Evolutionary conservation across 2,329 filamentous ascomycete genomes (phyloP), one percentile per base, ranked within the genome.

Genomic region (Macroventuria anomochaeta): DNA sequence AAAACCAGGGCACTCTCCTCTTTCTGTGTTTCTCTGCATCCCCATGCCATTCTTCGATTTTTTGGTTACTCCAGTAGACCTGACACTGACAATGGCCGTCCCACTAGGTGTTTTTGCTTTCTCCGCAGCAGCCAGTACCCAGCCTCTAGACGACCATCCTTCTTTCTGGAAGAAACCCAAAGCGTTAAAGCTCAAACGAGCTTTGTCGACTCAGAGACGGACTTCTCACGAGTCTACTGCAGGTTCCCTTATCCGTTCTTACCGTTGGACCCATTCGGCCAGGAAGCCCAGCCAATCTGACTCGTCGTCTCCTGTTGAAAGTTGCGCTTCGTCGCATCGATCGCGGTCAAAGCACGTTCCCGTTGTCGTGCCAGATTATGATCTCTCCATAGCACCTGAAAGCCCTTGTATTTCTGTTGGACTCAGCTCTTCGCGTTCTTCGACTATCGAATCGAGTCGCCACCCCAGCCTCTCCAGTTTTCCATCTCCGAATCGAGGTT

Each of bases 291-390:
- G 46, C 58, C 55, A 59, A 53, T 61, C 55, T 61, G 53, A 59
- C 33, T 55, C 53, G 53, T 61, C 56, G 43, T 63, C 65, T 43
- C 47, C 61, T 39, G 34, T 53, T 50, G 51, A 61, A 37, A 59
- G 57, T 52, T 55, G 57, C 51, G 58, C 56, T 63, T 61, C 65
- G 49, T 51, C 62, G 33, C 58, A 58, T 64, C 55, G 58, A 47
- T 62, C 67, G 29, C 68, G 70, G 57, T 68, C 71, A 20, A 78
- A 76, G 69, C 76, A 79, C 69, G 69, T 79, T 64, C 77, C 76
- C 34, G 78, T 79, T 55, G 65, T 78, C 39, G 73, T 77, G 51
- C 72, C 76, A 46, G 61, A 71, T 50, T 78, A 77, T 77, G 76
- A 65, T 59, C 68, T 67, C 33, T 66, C 64, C 39, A 64, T 75